Conservation (phyloP, 1,284 basidiomycete species). For the Agaricales sp. region DNA sequence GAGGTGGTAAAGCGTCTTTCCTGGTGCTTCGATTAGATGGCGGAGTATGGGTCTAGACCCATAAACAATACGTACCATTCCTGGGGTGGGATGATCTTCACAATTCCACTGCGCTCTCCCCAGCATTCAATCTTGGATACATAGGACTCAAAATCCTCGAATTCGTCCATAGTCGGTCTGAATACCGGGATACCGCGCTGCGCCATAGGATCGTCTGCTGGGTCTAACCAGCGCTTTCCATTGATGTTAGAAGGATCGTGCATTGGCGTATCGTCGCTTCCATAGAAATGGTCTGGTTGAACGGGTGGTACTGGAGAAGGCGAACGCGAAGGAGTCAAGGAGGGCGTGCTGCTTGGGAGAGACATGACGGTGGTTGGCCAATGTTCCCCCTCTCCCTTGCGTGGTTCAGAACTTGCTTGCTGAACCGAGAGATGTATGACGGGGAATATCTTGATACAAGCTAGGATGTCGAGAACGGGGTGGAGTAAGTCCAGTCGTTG, state of each 20-base stretch:
- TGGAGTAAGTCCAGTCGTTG: neutral
- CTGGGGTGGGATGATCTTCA: slow-evolving; percentile 88
- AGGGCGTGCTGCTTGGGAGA: slow-evolving; percentile 27
- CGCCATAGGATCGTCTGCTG: slow-evolving; percentile 77
- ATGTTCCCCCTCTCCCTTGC: neutral
- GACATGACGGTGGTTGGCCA: slow-evolving; percentile 1
- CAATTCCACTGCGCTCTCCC: slow-evolving; percentile 83
- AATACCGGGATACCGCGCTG: slow-evolving; percentile 90
- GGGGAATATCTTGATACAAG: too few relatives aligned
- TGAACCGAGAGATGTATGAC: too few relatives aligned
- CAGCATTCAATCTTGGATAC: slow-evolving; percentile 80
- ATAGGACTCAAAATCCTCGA: slow-evolving; percentile 82
- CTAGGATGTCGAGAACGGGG: too few relatives aligned
- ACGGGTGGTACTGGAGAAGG: slow-evolving; percentile 37
- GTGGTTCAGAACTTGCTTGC: too few relatives aligned
- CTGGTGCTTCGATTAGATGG: slow-evolving; percentile 26
- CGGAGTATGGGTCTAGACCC: slow-evolving; percentile 1
- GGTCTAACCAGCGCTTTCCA: slow-evolving; percentile 57
- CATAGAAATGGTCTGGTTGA: slow-evolving; percentile 80
- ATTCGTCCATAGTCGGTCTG: slow-evolving; percentile 83
- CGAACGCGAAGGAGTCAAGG: slow-evolving; percentile 44
- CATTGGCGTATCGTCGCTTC: slow-evolving; percentile 28
- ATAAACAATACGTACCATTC: slow-evolving; percentile 61
- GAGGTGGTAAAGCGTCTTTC: slow-evolving; percentile 60
- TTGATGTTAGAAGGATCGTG: slow-evolving; percentile 45